Evolutionary conservation across 352 stramenopile species (phyloP).

Genomic region (Phytophthora macrochlamydospora): DNA sequence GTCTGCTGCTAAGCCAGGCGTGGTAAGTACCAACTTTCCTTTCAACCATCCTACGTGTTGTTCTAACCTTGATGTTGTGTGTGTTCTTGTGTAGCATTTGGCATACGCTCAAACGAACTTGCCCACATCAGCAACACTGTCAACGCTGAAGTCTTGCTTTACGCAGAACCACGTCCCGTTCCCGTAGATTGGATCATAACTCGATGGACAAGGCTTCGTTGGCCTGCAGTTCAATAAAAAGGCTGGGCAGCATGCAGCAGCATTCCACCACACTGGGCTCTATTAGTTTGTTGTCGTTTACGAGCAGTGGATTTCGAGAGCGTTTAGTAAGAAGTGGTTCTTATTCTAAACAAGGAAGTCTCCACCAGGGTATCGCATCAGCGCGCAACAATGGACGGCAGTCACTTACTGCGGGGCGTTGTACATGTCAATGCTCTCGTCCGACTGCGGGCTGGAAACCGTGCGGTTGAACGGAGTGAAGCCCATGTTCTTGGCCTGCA

Average conservation of each 20-base stretch:
- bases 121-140: slow-evolving; percentile 34
- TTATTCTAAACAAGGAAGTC: slow-evolving; percentile 37
- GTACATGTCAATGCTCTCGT: slow-evolving; percentile 91
- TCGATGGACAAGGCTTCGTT: slow-evolving; percentile 13
- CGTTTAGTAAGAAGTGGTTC: slow-evolving; percentile 27
- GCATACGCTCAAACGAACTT: slow-evolving; percentile 50
- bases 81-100: slow-evolving; percentile 49
- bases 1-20: slow-evolving; percentile 63
- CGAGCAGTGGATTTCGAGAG: slow-evolving; percentile 6
- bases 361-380: slow-evolving; percentile 8
- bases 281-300: slow-evolving; percentile 30
- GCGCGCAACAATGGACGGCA: no score
- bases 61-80: slow-evolving; percentile 26
- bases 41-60: neutral
- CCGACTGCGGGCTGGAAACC: slow-evolving; percentile 75
- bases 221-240: neutral
- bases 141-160: slow-evolving; percentile 64
- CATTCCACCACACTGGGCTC: slow-evolving; percentile 21
- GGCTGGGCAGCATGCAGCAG: slow-evolving; percentile 19
- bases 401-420: slow-evolving; percentile 78
- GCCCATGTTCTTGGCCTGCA: slow-evolving; percentile 87
- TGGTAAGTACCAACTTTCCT: slow-evolving; percentile 47
- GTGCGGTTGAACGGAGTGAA: slow-evolving; percentile 79
- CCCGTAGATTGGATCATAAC: slow-evolving; percentile 48
- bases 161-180: slow-evolving; percentile 67